Base-by-base conservation (phyloP, 2,329 filamentous ascomycete genomes). In the Rutstroemia sp. region DNA sequence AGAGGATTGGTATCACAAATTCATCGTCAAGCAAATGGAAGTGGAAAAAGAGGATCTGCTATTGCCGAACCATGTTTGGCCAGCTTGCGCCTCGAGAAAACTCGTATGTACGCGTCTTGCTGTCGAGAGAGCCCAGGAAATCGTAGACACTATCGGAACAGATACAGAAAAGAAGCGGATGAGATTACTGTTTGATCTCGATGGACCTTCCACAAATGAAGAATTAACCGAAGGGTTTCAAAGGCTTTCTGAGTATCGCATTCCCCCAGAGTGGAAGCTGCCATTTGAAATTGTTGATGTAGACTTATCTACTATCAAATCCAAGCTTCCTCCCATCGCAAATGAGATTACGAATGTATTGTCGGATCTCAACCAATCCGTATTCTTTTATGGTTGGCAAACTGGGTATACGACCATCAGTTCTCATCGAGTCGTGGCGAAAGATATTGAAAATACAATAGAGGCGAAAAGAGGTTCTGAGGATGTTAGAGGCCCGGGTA, bases 381-480 rank as follows among this genome's bases (percentile, higher is more conserved):
- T 88, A 4, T 87, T 89, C 65, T 71, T 87, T 51, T 83, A 83
- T 64, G 85, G 84, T 12, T 89, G 86, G 86, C 72, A 72, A 12
- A 71, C 72, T 7, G 73, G 75, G 0, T 66, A 77, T 40, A 86
- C 82, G 4, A 88, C 85, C 1, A 72, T 89, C 53, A 87, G 82
- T 40, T 83, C 81, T 58, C 89, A 89, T 67, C 76, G 82, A 16
- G 78, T 77, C 1, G 80, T 85, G 34, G 79, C 81, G 19, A 85
- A 80, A 63, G 77, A 81, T 60, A 80, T 89, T 47, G 81, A 87
- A 61, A 69, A 67, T 23, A 72, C 76, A 2, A 73, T 87, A 48
- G 81, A 86, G 59, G 73, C 76, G 58, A 72, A 78, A 58, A 71
- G 75, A 49, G 67, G 72, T 1, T 61, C 67, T 39, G 69, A 73